Evolutionary conservation across 306 rosid species (phyloP).

Genomic region (Glycyrrhiza uralensis): DNA sequence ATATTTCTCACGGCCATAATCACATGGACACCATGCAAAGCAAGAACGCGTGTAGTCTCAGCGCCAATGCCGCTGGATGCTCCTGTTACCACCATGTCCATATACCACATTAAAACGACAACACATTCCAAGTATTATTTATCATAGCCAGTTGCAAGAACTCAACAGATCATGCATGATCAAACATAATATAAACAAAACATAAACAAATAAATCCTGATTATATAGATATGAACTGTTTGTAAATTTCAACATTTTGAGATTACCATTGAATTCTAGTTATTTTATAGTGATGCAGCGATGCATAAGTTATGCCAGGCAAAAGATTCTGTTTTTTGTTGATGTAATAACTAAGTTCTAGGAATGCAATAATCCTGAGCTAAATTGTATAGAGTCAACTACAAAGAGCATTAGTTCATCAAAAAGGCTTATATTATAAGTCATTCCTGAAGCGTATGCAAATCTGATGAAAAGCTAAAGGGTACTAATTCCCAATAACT

Average conservation of each 20-base stretch:
- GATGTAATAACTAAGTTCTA: neutral
- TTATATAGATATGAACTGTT: neutral
- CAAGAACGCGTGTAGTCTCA: conserved; percentile 86
- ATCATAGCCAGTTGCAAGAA: conserved; percentile 4
- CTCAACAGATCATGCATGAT: neutral
- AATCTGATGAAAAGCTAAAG: neutral
- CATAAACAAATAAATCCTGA: neutral
- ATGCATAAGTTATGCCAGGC: neutral
- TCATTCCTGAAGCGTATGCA: neutral
- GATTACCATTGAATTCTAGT: neutral
- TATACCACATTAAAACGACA: conserved; percentile 10
- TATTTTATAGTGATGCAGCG: neutral
- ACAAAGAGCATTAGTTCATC: neutral
- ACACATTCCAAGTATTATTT: neutral
- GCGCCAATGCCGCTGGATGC: conserved; percentile 88
- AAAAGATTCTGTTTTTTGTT: neutral
- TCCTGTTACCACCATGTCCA: conserved; percentile 50
- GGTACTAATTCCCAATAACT: neutral
- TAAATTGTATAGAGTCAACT: neutral
- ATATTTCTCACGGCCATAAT: conserved; percentile 79
- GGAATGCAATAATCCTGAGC: neutral
- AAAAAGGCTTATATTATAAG: neutral
- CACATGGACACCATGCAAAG: conserved; percentile 81
- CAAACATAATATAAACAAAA: neutral
- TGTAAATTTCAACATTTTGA: neutral